phyloP scores from a whole-genome alignment of 345 rosid species.

The Rhizophora mangle region DNA sequence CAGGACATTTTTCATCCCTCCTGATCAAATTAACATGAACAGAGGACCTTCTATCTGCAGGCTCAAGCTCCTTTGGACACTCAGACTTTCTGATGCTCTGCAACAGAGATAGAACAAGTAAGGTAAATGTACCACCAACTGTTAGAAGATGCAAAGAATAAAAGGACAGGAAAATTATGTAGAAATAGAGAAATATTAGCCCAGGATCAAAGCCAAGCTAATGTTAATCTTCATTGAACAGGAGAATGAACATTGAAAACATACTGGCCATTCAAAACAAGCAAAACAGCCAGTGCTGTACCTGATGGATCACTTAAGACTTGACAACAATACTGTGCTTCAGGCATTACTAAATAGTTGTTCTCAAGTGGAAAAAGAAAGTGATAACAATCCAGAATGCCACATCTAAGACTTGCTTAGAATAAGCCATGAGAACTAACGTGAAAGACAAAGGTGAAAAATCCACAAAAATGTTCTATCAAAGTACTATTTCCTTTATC shows the following conservation, averaged over 20 bases:
- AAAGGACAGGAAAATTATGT: too few species aligned
- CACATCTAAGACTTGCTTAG: not conserved
- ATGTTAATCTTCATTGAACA: too few species aligned
- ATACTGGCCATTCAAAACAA: too few species aligned
- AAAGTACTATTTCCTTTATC: not conserved
- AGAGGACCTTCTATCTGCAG: constrained; percentile 69
- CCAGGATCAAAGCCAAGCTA: too few species aligned
- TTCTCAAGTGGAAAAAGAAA: not conserved
- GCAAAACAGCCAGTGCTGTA: too few species aligned
- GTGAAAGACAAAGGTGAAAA: not conserved
- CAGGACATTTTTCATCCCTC: constrained; percentile 70
- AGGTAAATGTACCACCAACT: not conserved
- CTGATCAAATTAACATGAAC: constrained; percentile 85
- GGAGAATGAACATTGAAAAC: too few species aligned
- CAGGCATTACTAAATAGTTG: too few species aligned
- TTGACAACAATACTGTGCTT: too few species aligned
- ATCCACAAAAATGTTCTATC: not conserved
- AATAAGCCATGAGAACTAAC: not conserved
- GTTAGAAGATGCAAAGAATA: too few species aligned
- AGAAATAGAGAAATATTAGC: too few species aligned
- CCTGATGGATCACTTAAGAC: too few species aligned
- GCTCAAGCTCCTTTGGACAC: constrained; percentile 96
- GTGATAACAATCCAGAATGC: not conserved
- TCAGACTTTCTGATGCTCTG: constrained; percentile 94
- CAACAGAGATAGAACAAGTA: not conserved